Evolutionary conservation across 108 stramenopile genomes (phyloP), one percentile per base, ranked within the genome.

Genomic region (Skeletonema tropicum): DNA sequence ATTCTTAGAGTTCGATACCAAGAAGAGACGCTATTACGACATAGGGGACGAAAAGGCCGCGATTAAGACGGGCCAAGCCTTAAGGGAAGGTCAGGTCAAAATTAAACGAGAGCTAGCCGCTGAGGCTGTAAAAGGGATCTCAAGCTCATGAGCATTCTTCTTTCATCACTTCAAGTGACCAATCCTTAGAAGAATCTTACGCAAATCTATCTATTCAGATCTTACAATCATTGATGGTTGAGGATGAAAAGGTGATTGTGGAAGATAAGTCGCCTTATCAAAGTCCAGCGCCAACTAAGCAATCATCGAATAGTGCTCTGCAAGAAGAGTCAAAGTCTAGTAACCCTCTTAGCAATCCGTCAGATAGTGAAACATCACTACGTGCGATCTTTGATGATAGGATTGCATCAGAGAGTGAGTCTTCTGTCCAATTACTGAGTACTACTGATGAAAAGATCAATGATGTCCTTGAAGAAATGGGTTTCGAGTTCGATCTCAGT

Each of bases 31-130:
- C 0, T 88, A 86, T 81, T 70, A 76, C 42, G 95, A 96, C 38
- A 94, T 96, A 65, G 95, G 92, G 17, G 95, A 96, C 49, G 90
- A 96, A 81, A 85, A 90, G 36, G 89, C 89, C 11, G 65, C 88
- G 70, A 88, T 92, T 48, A 96, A 96, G 74, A 96, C 95, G 5
- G 64, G 89, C 36, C 95, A 94, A 81, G 91, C 92, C 3, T 71
- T 96, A 42, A 67, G 95, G 66, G 95, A 96, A 75, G 95, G 95
- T 33, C 90, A 89, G 38, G 83, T 89, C 6, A 76, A 68, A 36
- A 60, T 94, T 17, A 55, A 55, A 55, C 52, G 23, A 55, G 21
- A 55, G 52, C 21, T 55, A 55, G 52, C 52, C 19, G 23, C 21
- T 23, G 48, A n/a, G n/a, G 19, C 48, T 49, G 23, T 8, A 23